Conservation (phyloP, 208 protist genomes). For the Trypanosoma platydactyli region DNA sequence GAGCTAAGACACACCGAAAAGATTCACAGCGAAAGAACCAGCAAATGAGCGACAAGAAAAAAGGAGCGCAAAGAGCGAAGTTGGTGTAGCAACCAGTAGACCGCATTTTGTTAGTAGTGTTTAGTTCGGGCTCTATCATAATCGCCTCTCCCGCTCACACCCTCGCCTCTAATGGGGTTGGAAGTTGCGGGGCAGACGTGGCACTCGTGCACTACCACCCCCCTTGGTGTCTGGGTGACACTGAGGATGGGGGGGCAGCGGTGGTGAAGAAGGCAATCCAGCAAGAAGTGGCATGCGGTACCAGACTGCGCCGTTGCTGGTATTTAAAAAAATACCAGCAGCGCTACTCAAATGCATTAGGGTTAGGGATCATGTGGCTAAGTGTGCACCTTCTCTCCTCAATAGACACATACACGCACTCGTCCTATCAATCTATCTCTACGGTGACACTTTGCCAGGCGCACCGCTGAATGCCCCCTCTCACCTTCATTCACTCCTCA, state of each 20-base stretch:
- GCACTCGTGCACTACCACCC: too few species aligned
- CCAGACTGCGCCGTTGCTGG: slow-evolving; percentile 15
- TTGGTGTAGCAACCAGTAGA: background rate
- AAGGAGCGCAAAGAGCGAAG: background rate
- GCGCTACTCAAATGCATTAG: slow-evolving; percentile 18
- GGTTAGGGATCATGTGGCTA: slow-evolving; percentile 21
- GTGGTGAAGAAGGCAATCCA: too few species aligned
- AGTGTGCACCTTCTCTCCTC: too few species aligned
- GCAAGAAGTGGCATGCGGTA: slow-evolving; percentile 4
- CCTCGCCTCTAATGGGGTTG: too few species aligned
- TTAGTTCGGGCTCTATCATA: background rate
- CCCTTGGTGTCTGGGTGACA: too few species aligned
- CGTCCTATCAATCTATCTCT: background rate
- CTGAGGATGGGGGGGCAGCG: too few species aligned
- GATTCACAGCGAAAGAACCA: slow-evolving; percentile 6
- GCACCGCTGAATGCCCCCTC: slow-evolving; percentile 1
- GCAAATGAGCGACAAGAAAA: slow-evolving; percentile 8
- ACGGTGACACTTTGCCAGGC: slow-evolving; percentile 12
- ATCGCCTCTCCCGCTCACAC: background rate
- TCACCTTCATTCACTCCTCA: background rate
- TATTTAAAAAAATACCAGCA: slow-evolving; percentile 6
- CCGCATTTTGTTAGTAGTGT: slow-evolving; percentile 2
- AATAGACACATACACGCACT: slow-evolving; percentile 4
- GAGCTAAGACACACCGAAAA: background rate
- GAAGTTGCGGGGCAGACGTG: too few species aligned